Evolutionary conservation across 257 asterid genomes (phyloP).

Genomic region (Capsicum rhomboideum): DNA sequence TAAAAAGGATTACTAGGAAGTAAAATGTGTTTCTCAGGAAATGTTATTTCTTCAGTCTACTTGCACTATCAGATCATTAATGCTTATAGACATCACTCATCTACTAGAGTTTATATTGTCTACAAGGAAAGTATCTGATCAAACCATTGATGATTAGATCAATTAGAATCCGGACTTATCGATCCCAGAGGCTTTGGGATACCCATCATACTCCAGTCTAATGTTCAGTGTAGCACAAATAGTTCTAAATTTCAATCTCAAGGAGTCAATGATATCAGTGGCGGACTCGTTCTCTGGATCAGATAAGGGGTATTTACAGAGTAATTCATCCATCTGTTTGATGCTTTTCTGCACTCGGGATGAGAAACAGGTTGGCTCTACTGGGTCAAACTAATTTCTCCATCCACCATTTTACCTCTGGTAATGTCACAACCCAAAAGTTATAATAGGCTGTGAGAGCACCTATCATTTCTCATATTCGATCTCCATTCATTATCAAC

Average conservation of each 20-base stretch:
- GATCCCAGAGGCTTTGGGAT: slow-evolving; percentile 12
- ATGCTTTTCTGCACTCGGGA: slow-evolving; percentile 37
- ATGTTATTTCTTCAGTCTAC: too few species aligned
- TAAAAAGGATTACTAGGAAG: too few species aligned
- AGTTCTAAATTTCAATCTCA: slow-evolving; percentile 59
- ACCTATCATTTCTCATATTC: too few species aligned
- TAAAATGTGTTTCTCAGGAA: too few species aligned
- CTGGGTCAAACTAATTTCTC: too few species aligned
- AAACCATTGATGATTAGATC: not conserved
- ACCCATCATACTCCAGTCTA: slow-evolving; percentile 44
- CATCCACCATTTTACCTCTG: too few species aligned
- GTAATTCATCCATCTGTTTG: slow-evolving; percentile 57
- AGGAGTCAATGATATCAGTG: slow-evolving; percentile 35
- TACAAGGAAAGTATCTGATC: not conserved
- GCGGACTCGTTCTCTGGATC: slow-evolving; percentile 62
- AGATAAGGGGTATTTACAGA: slow-evolving; percentile 32
- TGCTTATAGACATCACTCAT: too few species aligned
- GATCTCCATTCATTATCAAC: too few species aligned
- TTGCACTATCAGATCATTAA: too few species aligned
- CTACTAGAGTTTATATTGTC: not conserved
- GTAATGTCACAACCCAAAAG: too few species aligned
- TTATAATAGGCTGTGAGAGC: too few species aligned
- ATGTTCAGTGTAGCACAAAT: slow-evolving; percentile 48
- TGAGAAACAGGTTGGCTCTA: slow-evolving; percentile 42
- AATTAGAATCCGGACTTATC: slow-evolving; percentile 1